Evolutionary conservation across 176 grass and related monocot species (phyloP).

Genomic region (Luzula sylvatica): DNA sequence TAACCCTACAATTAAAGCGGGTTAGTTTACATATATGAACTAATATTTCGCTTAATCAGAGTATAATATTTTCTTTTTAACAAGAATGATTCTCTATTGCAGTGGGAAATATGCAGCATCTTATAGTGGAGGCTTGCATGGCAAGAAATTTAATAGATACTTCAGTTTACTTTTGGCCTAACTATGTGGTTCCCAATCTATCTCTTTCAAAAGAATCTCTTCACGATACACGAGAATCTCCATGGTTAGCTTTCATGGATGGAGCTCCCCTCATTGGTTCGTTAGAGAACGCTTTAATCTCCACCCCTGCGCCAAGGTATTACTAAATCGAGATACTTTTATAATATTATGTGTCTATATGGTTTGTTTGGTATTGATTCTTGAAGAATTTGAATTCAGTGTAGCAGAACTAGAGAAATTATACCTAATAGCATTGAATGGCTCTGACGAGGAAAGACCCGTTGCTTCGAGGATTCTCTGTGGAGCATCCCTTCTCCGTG

Average conservation of each 20-base stretch:
- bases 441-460: conserved; percentile 85
- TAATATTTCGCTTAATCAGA: not conserved
- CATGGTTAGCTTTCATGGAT: conserved; percentile 85
- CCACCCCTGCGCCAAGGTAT: conserved; percentile 87
- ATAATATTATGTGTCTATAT: not conserved
- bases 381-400: conserved; percentile 36
- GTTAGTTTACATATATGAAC: not conserved
- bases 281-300: conserved; percentile 61
- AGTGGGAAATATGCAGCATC: conserved; percentile 93
- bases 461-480: conserved; percentile 90
- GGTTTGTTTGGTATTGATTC: conserved; percentile 2
- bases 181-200: conserved; percentile 54
- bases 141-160: conserved; percentile 91
- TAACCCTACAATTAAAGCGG: conserved; percentile 12
- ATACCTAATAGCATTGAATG: conserved; percentile 58
- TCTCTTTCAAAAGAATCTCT: conserved; percentile 43
- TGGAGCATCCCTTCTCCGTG: conserved; percentile 64
- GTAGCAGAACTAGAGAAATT: conserved; percentile 74
- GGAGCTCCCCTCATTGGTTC: conserved; percentile 64
- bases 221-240: conserved; percentile 55
- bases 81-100: conserved; percentile 23
- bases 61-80: not conserved
- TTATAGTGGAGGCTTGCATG: conserved; percentile 96
- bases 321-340: conserved; percentile 19
- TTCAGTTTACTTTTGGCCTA: conserved; percentile 81